These are phyloP conservation scores for Metschnikowia santaceciliae DNA, from an alignment of 805 yeast species.

Conservation along the genomic window DNA sequence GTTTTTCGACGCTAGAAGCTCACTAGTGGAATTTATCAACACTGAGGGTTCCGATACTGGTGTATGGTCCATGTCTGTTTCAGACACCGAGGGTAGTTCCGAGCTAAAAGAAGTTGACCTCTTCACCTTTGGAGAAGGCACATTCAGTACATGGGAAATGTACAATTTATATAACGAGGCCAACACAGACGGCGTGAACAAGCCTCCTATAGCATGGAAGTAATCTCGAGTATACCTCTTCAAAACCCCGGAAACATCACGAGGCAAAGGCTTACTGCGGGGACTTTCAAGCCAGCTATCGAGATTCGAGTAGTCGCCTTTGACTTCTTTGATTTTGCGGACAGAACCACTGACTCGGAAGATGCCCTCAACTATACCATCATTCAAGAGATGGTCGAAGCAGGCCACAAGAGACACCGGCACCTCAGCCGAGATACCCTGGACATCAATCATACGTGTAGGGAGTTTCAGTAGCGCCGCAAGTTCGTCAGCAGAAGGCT, in stretches of 20 bases:
- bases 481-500: background rate
- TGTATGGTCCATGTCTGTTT: conserved; percentile 4
- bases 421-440: conserved; percentile 5
- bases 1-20: conserved; percentile 14
- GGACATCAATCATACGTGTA: conserved; percentile 1
- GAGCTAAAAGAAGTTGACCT: conserved; percentile 10
- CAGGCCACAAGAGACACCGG: conserved; percentile 22
- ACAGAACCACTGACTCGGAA: conserved; percentile 32
- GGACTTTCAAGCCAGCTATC: conserved; percentile 19
- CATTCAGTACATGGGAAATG: conserved; percentile 2
- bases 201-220: conserved; percentile 12
- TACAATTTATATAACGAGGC: conserved; percentile 9
- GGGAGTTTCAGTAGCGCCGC: conserved; percentile 1
- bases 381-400: conserved; percentile 17
- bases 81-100: conserved; percentile 8
- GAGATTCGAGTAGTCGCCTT: conserved; percentile 17
- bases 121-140: conserved; percentile 9
- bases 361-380: conserved; percentile 25
- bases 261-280: conserved; percentile 15
- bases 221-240: conserved; percentile 22
- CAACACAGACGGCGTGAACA: conserved; percentile 9
- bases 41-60: conserved; percentile 4
- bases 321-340: conserved; percentile 20
- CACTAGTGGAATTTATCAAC: conserved; percentile 13
- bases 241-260: conserved; percentile 27